Base-by-base conservation (phyloP, 176 grass and related monocot species). In the Cocos nucifera region DNA sequence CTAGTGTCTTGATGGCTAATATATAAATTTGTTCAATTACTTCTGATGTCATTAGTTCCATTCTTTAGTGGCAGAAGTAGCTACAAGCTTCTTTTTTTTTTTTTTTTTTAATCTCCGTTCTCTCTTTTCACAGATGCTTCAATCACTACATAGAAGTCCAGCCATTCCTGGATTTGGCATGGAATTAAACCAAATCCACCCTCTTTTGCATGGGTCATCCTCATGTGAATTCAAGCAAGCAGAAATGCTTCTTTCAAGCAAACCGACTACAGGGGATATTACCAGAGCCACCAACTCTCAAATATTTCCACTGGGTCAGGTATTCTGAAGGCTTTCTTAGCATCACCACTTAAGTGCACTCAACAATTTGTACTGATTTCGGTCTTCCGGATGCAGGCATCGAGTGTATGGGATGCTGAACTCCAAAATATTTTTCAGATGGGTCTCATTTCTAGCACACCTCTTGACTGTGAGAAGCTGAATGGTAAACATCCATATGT, bases 161-260 rank as follows among this genome's bases (percentile, higher is more conserved):
- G 50, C 69, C 21, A 71, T 73, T 64, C 49, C 73, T 56, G 78
- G 72, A 50, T 72, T 67, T 30, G 51, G 52, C 44, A 53, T 19
- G 6, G 71, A 51, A 72, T 28, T 80, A 75, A 79, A 75, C 77
- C 82, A 52, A 30, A 63, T 50, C 50, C 73, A 85, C 65, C 55
- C 81, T 30, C 75, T 49, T 50, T 66, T 90, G 4, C 73, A 80
- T 74, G 72, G 71, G 51, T 50, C 65, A 9, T 57, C 74, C 27
- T 65, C 69, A 55, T 67, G 78, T 57, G 64, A 57, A 78, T 71
- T 83, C 58, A 58, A 86, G 28, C 85, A 75, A 52, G 73, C 75
- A 62, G 79, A 89, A 70, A 86, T 95, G 85, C 73, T 85, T 61
- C 80, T 57, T 28, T 14, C 35, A 14, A 77, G 63, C 29, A 26